Conservation (phyloP, 2,329 filamentous ascomycete species). For the Ilyonectria sp. region DNA sequence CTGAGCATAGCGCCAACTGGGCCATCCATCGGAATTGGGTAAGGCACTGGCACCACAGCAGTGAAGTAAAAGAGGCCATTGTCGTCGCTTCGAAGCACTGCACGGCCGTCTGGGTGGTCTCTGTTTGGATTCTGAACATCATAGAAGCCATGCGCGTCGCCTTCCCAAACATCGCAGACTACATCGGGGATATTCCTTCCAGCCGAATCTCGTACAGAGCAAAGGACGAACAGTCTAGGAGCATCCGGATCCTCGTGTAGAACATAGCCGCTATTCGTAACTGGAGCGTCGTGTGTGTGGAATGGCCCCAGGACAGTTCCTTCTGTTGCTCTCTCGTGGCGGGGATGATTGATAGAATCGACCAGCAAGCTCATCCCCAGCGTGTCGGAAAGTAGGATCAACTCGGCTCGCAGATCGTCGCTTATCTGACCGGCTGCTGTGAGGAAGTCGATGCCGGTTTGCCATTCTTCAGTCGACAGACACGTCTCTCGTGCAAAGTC, state of each 20-base stretch:
- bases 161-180: slow-evolving; percentile 86
- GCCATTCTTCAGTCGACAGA: slow-evolving; percentile 81
- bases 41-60: slow-evolving; percentile 86
- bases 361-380: slow-evolving; percentile 84
- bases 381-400: slow-evolving; percentile 83
- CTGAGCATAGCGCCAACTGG: slow-evolving; percentile 82
- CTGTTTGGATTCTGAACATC: slow-evolving; percentile 80
- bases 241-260: slow-evolving; percentile 78
- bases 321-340: slow-evolving; percentile 76
- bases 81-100: slow-evolving; percentile 47
- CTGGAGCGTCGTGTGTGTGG: slow-evolving; percentile 79
- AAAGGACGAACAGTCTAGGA: slow-evolving; percentile 76
- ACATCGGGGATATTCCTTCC: slow-evolving; percentile 73
- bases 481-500: slow-evolving; percentile 83
- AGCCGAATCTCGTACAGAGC: slow-evolving; percentile 74
- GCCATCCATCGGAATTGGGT: slow-evolving; percentile 87
- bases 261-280: slow-evolving; percentile 63
- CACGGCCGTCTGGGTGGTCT: slow-evolving; percentile 55
- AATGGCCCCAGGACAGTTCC: slow-evolving; percentile 84
- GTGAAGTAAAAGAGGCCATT: slow-evolving; percentile 78
- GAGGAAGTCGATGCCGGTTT: slow-evolving; percentile 77
- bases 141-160: slow-evolving; percentile 80
- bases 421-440: slow-evolving; percentile 78
- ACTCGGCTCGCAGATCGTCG: slow-evolving; percentile 76
- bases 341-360: slow-evolving; percentile 84